Evolutionary conservation across 2,329 filamentous ascomycete species (phyloP).

Genomic region (Fusarium torulosum): DNA sequence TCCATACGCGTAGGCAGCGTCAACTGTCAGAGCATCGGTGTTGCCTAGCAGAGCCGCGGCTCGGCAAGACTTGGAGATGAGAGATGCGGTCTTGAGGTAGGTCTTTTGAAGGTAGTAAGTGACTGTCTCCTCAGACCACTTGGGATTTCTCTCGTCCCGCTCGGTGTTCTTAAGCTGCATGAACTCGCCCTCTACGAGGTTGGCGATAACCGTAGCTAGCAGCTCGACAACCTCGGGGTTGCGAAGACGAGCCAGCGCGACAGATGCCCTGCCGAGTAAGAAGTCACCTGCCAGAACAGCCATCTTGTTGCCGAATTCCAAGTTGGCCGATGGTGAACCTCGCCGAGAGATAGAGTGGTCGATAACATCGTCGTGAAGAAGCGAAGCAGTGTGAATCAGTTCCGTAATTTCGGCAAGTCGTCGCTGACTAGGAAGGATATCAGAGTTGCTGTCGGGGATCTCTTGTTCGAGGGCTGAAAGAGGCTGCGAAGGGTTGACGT

Average conservation of each 20-base stretch:
- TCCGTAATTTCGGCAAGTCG: slow-evolving; percentile 96
- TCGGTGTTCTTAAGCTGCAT: slow-evolving; percentile 99
- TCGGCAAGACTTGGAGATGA: slow-evolving; percentile 96
- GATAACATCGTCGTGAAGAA: slow-evolving; percentile 98
- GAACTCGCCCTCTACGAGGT: slow-evolving; percentile 97
- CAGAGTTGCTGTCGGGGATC: slow-evolving; percentile 60
- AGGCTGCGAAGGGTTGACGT: slow-evolving; percentile 77
- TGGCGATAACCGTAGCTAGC: slow-evolving; percentile 95
- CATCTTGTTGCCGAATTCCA: slow-evolving; percentile 99
- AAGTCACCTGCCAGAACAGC: slow-evolving; percentile 98
- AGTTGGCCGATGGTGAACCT: slow-evolving; percentile 87
- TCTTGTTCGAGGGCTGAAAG: slow-evolving; percentile 58
- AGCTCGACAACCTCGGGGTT: slow-evolving; percentile 96
- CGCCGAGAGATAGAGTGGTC: slow-evolving; percentile 90
- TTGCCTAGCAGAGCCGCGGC: slow-evolving; percentile 89
- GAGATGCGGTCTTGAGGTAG: slow-evolving; percentile 93
- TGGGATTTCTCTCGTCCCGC: slow-evolving; percentile 83
- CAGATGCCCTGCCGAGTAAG: slow-evolving; percentile 89
- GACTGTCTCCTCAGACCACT: slow-evolving; percentile 89
- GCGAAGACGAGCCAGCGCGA: slow-evolving; percentile 88
- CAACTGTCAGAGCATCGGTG: slow-evolving; percentile 80
- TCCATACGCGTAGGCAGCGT: slow-evolving; percentile 91
- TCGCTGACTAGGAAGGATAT: slow-evolving; percentile 92
- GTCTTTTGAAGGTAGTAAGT: slow-evolving; percentile 98
- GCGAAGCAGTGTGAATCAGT: slow-evolving; percentile 94